These are phyloP conservation scores for Neospora caninum DNA, from an alignment of 169 alveolate species.

Conservation along the genomic window DNA sequence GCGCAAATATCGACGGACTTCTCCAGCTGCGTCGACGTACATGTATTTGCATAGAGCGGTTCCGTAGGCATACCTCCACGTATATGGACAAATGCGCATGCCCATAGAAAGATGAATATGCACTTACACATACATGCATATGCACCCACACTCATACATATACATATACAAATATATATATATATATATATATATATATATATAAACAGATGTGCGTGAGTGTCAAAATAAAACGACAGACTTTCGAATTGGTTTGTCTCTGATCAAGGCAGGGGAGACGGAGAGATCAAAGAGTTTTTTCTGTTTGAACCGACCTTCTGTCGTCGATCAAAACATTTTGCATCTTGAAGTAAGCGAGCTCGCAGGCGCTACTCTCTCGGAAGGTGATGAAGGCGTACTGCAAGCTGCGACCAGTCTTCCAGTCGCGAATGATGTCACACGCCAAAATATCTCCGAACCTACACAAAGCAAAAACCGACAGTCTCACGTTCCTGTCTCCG, in stretches of 20 bases:
- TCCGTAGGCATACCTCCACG: no score
- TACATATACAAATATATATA: not conserved
- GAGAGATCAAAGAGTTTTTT: no score
- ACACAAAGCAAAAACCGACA: constrained; percentile 26
- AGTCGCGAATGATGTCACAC: constrained; percentile 96
- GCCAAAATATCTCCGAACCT: constrained; percentile 95
- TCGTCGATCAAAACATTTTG: constrained; percentile 97
- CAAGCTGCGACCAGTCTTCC: constrained; percentile 97
- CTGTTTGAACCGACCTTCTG: constrained; percentile 37
- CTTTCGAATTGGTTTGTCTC: no score
- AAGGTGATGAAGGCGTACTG: constrained; percentile 98
- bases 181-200: not conserved
- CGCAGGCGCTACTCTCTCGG: constrained; percentile 94
- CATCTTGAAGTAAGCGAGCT: constrained; percentile 97
- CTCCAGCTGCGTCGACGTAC: no score
- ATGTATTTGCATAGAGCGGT: no score
- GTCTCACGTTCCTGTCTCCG: not conserved
- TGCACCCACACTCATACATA: not conserved
- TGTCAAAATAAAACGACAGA: no score
- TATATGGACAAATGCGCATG: not conserved
- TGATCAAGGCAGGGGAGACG: no score
- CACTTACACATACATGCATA: not conserved
- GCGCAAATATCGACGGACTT: no score
- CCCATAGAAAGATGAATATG: not conserved
- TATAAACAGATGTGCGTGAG: not conserved